These are phyloP conservation scores for Malus hybrid DNA, from an alignment of 331 rosid genomes.

Conservation along the genomic window DNA sequence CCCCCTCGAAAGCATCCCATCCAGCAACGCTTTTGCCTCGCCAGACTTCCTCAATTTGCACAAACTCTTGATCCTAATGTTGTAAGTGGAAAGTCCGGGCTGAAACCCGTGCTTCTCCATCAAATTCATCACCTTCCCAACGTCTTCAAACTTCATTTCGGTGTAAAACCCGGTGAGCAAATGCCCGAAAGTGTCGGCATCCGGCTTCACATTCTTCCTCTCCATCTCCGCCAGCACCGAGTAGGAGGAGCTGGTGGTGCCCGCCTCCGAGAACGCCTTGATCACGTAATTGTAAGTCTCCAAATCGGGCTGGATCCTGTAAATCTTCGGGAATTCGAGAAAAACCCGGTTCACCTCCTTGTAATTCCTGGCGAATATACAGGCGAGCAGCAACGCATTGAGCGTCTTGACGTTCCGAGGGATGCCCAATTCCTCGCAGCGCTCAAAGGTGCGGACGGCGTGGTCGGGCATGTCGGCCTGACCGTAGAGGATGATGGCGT, in stretches of 20 bases:
- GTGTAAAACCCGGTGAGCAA: slow-evolving; percentile 46
- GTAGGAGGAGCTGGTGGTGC: slow-evolving; percentile 46
- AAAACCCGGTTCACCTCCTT: slow-evolving; percentile 54
- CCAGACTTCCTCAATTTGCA: slow-evolving; percentile 58
- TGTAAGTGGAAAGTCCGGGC: slow-evolving; percentile 36
- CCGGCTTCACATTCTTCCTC: slow-evolving; percentile 45
- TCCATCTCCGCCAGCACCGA: slow-evolving; percentile 69
- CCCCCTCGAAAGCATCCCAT: slow-evolving; percentile 49
- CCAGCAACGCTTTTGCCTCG: slow-evolving; percentile 64
- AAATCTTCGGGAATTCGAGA: slow-evolving; percentile 51
- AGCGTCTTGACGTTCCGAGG: slow-evolving; percentile 48
- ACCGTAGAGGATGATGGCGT: slow-evolving; percentile 66
- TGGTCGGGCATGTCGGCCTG: slow-evolving; percentile 65
- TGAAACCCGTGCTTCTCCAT: slow-evolving; percentile 43
- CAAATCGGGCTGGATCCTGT: slow-evolving; percentile 42
- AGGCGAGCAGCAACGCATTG: slow-evolving; percentile 54
- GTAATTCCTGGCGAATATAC: slow-evolving; percentile 45
- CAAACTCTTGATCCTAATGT: slow-evolving; percentile 60
- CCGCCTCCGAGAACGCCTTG: slow-evolving; percentile 55
- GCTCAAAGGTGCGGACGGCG: slow-evolving; percentile 45
- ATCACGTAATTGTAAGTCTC: slow-evolving; percentile 58
- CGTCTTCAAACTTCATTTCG: slow-evolving; percentile 63
- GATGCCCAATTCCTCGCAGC: slow-evolving; percentile 29
- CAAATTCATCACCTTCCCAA: slow-evolving; percentile 49
- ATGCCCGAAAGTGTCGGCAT: slow-evolving; percentile 28